Evolutionary conservation across 352 stramenopile genomes (phyloP), one percentile per base, ranked within the genome.

Genomic region (Phytophthora chlamydospora): DNA sequence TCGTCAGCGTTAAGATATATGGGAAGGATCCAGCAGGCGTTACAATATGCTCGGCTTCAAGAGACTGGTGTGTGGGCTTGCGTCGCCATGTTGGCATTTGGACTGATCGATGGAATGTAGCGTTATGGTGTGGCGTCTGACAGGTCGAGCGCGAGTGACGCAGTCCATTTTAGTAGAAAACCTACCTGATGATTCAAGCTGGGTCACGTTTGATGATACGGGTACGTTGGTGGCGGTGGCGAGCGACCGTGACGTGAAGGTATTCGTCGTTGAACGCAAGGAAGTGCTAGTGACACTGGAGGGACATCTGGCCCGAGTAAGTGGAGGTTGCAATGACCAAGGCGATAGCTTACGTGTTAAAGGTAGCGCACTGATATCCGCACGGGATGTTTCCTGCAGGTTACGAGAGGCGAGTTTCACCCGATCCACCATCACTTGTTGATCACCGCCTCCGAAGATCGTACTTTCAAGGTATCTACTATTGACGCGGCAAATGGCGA

Each of bases 361-460:
- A 32, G 6, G 21, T 33, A 7, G 12, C 3, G 38, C 13, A 8
- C 11, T 21, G 14, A 17, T 46, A 12, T 31, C 19, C 24, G 24
- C 5, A 29, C 24, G 24, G 24, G 34, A 21, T 34, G 8, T 45
- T 0, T 29, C 38, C 9, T 41, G 3, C 31, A 94, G 83, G 78
- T 93, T 19, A 93, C 83, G 4, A 78, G 67, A 54, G 82, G 80
- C 34, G 81, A 81, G 46, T 95, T 95, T 61, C 83, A 93, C 24
- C 80, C 84, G 31, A 75, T 84, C 3, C 71, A 83, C 12, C 79
- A 78, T 16, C 82, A 92, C 39, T 49, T 91, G 36, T 55, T 95
- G 40, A 46, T 95, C 46, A 92, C 86, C 2, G 75, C 71, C 35
- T 95, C 84, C 0, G 86, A 95, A 66, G 86, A 93, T 63, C 83